phyloP scores from a whole-genome alignment of 441 rosid species.

The Populus tomentosa region DNA sequence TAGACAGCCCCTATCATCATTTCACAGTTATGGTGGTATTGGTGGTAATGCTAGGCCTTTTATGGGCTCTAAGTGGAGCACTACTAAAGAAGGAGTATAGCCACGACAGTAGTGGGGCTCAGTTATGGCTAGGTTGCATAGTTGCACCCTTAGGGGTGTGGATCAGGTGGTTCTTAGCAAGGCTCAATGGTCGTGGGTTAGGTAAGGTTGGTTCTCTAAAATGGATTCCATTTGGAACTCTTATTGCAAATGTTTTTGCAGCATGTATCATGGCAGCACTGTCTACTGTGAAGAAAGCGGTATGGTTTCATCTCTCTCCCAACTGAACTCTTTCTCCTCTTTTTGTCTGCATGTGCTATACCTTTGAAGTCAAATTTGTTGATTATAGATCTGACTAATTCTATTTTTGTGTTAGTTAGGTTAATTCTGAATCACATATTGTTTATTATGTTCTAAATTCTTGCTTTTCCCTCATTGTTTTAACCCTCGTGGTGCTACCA shows the following conservation, averaged over 20 bases:
- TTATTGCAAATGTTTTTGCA: conserved; percentile 76
- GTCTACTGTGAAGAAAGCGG: conserved; percentile 56
- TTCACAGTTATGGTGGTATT: conserved; percentile 33
- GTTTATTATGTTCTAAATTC: background rate
- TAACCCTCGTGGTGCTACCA: background rate
- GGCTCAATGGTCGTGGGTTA: conserved; percentile 75
- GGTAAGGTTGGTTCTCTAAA: conserved; percentile 51
- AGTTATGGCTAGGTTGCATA: conserved; percentile 79
- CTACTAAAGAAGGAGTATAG: conserved; percentile 46
- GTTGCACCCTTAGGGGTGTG: conserved; percentile 83
- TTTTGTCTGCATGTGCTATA: background rate
- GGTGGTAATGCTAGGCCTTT: conserved; percentile 38
- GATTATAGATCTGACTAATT: background rate
- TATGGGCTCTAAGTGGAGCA: conserved; percentile 47
- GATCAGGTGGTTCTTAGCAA: conserved; percentile 89
- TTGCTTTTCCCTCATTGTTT: background rate
- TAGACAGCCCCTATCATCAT: conserved; percentile 41
- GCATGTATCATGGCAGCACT: conserved; percentile 73
- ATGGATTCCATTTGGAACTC: conserved; percentile 87
- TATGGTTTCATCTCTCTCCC: conserved; percentile 19
- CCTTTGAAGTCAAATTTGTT: background rate
- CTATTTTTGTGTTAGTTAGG: background rate
- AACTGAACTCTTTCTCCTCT: background rate
- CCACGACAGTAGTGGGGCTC: conserved; percentile 45
- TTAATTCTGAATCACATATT: background rate